Conservation (phyloP, 1,284 basidiomycete species). For the Phlebopus sp. region DNA sequence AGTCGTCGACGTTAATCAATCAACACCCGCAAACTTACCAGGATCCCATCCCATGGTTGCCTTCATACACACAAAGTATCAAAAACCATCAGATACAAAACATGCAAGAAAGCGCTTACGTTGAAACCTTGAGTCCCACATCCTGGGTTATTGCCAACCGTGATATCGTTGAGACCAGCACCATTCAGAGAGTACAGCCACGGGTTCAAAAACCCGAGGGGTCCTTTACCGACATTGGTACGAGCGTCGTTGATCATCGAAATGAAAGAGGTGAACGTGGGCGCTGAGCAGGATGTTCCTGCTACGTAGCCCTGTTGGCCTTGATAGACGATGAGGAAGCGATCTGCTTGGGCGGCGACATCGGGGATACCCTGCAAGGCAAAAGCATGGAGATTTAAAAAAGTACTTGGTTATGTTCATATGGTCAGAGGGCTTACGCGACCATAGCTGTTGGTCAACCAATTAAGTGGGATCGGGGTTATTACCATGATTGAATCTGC, state of each 20-base stretch:
- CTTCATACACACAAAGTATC: slow-evolving; percentile 11
- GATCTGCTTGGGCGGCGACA: slow-evolving; percentile 54
- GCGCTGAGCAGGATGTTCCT: slow-evolving; percentile 56
- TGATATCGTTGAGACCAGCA: slow-evolving; percentile 47
- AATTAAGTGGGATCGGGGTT: slow-evolving; percentile 7
- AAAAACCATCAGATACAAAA: slow-evolving; percentile 2
- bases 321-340: slow-evolving; percentile 39
- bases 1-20: background rate
- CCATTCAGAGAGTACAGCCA: slow-evolving; percentile 45
- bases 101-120: slow-evolving; percentile 26
- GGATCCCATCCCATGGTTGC: slow-evolving; percentile 47
- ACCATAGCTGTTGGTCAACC: slow-evolving; percentile 18
- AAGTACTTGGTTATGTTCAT: background rate
- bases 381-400: background rate
- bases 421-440: slow-evolving; percentile 24
- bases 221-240: slow-evolving; percentile 37
- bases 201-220: slow-evolving; percentile 63
- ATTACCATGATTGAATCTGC: slow-evolving; percentile 19
- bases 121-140: slow-evolving; percentile 50
- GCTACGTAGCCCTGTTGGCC: slow-evolving; percentile 29
- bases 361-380: slow-evolving; percentile 51
- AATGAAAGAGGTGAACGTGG: slow-evolving; percentile 47
- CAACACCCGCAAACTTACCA: slow-evolving; percentile 22
- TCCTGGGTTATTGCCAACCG: slow-evolving; percentile 47
- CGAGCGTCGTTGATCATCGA: slow-evolving; percentile 62